These are phyloP conservation scores for Thalia dealbata DNA, from an alignment of 176 grass and related monocot species.

Conservation along the genomic window DNA sequence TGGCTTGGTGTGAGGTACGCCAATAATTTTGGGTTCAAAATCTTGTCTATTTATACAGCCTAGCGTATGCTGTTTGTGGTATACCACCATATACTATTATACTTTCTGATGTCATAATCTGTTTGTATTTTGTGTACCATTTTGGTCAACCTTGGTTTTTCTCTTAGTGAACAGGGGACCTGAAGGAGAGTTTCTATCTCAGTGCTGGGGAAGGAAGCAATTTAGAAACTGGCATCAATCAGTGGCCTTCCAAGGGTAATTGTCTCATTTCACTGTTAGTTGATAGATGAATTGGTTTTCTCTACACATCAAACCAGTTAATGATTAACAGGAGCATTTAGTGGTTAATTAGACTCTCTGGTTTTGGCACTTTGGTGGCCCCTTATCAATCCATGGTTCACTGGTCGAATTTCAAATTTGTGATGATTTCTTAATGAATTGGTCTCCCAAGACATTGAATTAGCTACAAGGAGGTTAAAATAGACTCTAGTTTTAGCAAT, in stretches of 20 bases:
- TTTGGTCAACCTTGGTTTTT: not conserved
- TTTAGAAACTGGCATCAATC: conserved; percentile 31
- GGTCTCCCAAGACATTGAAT: not conserved
- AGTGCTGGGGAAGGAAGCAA: conserved; percentile 21
- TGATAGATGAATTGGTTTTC: not conserved
- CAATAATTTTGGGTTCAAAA: not conserved
- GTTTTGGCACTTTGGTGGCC: not conserved
- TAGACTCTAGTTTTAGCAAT: not conserved
- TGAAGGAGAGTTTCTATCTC: conserved; percentile 79
- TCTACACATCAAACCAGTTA: not conserved
- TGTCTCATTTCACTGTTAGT: not conserved
- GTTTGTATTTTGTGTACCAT: not conserved
- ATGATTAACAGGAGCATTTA: not conserved
- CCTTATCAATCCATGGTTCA: not conserved
- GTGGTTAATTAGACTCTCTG: not conserved
- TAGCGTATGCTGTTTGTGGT: not conserved
- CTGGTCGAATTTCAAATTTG: not conserved
- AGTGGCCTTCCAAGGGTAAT: conserved; percentile 62
- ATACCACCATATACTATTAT: not conserved
- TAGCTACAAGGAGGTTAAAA: not conserved
- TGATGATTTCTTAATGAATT: not conserved
- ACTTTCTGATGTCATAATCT: not conserved
- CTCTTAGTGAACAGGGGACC: conserved; percentile 34
- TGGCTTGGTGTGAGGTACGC: no score
- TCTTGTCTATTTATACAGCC: no score